phyloP scores from a whole-genome alignment of 2,329 filamentous ascomycete genomes.

The Hypocreales sp. region DNA sequence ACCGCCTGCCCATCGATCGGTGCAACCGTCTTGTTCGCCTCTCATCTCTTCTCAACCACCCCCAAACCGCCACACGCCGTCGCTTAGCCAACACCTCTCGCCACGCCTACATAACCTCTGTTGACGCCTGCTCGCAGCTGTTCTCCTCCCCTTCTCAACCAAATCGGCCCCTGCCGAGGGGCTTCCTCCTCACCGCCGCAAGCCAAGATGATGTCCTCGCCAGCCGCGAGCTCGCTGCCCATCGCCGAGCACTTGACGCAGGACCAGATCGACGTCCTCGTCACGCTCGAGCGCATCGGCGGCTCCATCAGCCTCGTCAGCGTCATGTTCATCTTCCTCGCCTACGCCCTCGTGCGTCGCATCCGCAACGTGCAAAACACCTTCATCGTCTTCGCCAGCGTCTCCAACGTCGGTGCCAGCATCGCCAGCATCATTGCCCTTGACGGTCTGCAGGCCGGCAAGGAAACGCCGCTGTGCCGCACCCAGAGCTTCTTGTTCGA shows the following conservation, averaged over 20 bases:
- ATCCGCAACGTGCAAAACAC: constrained; percentile 44
- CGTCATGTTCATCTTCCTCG: constrained; percentile 34
- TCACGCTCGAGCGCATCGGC: constrained; percentile 35
- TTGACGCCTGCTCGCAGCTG: too few species aligned
- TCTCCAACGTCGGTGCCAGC: constrained; percentile 43
- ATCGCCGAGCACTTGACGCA: constrained; percentile 14
- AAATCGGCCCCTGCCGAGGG: not conserved
- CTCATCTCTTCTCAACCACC: not conserved
- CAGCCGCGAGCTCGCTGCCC: not conserved
- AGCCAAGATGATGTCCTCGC: not conserved
- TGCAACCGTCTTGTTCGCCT: too few species aligned
- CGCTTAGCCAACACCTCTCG: too few species aligned
- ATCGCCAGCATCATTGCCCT: constrained; percentile 57
- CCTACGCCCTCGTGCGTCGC: constrained; percentile 32
- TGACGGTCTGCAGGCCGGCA: constrained; percentile 41
- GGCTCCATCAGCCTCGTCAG: constrained; percentile 36
- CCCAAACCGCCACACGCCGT: too few species aligned
- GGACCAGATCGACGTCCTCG: constrained; percentile 24
- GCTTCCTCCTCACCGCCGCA: not conserved
- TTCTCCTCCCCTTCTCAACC: too few species aligned
- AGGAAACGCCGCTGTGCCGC: constrained; percentile 42
- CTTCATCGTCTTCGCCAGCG: constrained; percentile 45
- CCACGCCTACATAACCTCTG: too few species aligned
- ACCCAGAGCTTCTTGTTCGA: constrained; percentile 47
- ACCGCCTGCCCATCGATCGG: too few species aligned